Conservation (phyloP, 75 land plant genomes). For the Selaginella tamariscina region DNA sequence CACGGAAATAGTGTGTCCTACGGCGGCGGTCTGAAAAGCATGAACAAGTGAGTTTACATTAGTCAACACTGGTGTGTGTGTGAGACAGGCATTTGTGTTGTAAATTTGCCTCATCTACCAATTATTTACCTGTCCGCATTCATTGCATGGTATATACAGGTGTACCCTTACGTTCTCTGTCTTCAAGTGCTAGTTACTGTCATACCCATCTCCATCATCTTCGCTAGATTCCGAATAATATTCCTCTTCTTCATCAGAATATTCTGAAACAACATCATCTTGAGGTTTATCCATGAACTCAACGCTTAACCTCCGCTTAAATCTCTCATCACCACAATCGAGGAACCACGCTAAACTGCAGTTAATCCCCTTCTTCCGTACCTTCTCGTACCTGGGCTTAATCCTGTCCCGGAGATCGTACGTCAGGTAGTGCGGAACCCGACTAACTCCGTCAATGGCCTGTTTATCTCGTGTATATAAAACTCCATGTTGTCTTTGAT, state of each 20-base stretch:
- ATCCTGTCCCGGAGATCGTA: not conserved
- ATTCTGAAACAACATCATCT: not conserved
- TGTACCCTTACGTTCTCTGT: no score
- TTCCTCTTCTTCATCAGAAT: not conserved
- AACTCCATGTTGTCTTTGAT: not conserved
- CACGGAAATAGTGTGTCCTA: no score
- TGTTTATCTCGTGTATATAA: not conserved
- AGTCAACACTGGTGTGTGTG: no score
- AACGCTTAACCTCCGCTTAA: constrained; percentile 44
- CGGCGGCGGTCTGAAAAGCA: no score
- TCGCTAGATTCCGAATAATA: not conserved
- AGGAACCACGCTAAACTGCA: constrained; percentile 6
- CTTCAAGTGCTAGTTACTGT: not conserved
- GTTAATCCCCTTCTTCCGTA: constrained; percentile 3
- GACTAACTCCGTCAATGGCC: not conserved
- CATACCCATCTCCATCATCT: not conserved
- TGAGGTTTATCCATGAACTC: constrained; percentile 26
- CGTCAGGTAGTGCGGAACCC: not conserved
- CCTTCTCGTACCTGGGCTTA: not conserved
- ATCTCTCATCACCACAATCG: constrained; percentile 21
- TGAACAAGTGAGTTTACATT: no score
- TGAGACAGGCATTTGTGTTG: no score
- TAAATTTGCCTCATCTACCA: no score
- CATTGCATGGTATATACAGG: no score
- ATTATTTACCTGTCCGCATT: no score